These are phyloP conservation scores for Aegilops bicornis DNA, from an alignment of 176 grass and related monocot species.

Conservation along the genomic window DNA sequence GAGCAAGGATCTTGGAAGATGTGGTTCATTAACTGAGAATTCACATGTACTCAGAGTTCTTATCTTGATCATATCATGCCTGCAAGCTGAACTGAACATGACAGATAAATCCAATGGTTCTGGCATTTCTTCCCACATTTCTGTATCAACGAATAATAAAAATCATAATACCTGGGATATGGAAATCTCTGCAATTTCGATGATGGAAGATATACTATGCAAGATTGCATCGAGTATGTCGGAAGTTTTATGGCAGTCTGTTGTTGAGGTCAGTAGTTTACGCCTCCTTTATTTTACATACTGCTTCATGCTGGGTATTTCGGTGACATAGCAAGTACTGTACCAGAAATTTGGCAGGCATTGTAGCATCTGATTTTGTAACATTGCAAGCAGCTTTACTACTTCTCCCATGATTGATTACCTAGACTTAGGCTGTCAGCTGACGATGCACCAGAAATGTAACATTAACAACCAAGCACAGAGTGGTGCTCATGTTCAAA, in stretches of 20 bases:
- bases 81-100: conserved; percentile 66
- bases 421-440: background rate
- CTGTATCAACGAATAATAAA: conserved; percentile 44
- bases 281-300: conserved; percentile 13
- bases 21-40: conserved; percentile 55
- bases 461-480: background rate
- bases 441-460: background rate
- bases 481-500: too few relatives aligned
- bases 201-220: conserved; percentile 65
- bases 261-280: conserved; percentile 63
- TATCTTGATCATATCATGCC: conserved; percentile 57
- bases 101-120: conserved; percentile 49
- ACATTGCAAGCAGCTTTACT: background rate
- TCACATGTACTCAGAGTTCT: conserved; percentile 50
- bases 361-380: background rate
- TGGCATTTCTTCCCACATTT: conserved; percentile 33
- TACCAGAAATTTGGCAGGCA: conserved; percentile 10
- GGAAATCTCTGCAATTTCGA: conserved; percentile 73
- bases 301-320: conserved; percentile 13
- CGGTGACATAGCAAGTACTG: background rate
- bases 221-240: conserved; percentile 59
- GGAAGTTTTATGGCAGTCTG: conserved; percentile 68
- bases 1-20: conserved; percentile 58
- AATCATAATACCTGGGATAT: conserved; percentile 65
- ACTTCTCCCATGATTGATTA: conserved; percentile 4